Evolutionary conservation across 2,329 filamentous ascomycete species (phyloP), one percentile per base, ranked within the genome.

Genomic region (Pestalotiopsis fici): DNA sequence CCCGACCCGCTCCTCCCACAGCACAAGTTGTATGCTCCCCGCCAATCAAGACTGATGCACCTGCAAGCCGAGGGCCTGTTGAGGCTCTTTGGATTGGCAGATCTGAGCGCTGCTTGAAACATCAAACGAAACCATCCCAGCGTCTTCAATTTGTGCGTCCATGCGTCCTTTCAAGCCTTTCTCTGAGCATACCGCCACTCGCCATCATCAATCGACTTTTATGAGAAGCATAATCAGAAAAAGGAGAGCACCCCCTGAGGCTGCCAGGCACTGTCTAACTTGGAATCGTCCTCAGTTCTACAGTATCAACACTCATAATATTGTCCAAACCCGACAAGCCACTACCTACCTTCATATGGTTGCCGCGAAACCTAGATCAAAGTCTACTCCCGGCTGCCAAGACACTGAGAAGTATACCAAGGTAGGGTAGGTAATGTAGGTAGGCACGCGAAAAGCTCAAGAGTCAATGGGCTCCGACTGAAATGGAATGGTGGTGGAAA

Each of bases 91-190:
- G 56, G 66, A 67, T 66, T 66, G 67, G 67, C 28, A 59, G 23
- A 50, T 60, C 43, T 59, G 47, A 31, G 56, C 54, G 43, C 47
- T 62, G 43, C 28, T 63, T 69, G 67, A 69, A 69, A 69, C 67
- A 65, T n/a, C 65, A 67, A 69, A 69, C 67, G 63, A 67, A 69
- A 69, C 43, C 43, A 50, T 50, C 18, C 43, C 43, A 21, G n/a
- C 62, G 57, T 67, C 39, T 64, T 43, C 59, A 59, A 60, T 50
- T 23, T 59, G 35, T 50, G n/a, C 63, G 25, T 55, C 62, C 47
- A 64, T 35, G 47, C 57, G 57, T 35, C 31, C 6, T 35, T 28
- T 43, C n/a, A n/a, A n/a, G n/a, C 13, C 15, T 31, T 12, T 18
- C 28, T 59, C 27, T 25, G 27, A 23, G 23, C 55, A 15, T 27